Conservation (phyloP, 768 basidiomycete species). For the Sporobolomyces roseus region DNA sequence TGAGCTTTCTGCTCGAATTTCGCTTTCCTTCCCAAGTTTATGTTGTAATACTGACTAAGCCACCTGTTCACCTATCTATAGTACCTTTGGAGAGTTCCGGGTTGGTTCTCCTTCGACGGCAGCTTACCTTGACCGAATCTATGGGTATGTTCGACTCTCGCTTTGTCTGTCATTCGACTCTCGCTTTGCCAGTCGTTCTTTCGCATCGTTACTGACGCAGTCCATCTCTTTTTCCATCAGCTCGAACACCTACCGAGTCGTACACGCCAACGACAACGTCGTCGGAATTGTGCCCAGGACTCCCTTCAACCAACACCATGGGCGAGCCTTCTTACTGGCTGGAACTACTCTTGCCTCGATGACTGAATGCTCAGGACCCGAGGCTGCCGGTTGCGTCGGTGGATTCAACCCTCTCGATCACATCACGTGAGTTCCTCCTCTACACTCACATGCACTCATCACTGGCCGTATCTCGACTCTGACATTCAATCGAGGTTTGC, state of each 20-base stretch:
- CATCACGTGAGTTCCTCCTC: background rate
- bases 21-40: too few relatives aligned
- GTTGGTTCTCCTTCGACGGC: slow-evolving; percentile 2
- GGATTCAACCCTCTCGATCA: slow-evolving; percentile 3
- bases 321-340: slow-evolving; percentile 2
- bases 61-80: background rate
- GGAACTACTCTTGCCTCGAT: background rate
- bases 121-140: background rate
- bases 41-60: too few relatives aligned
- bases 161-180: too few relatives aligned
- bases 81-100: slow-evolving; percentile 15
- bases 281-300: background rate
- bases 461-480: background rate
- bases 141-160: too few relatives aligned
- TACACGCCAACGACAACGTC: slow-evolving; percentile 1
- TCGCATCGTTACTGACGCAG: too few relatives aligned
- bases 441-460: too few relatives aligned
- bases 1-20: background rate
- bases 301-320: background rate
- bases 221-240: too few relatives aligned
- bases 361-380: background rate
- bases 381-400: background rate
- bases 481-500: too few relatives aligned
- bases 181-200: too few relatives aligned
- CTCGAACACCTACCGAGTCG: slow-evolving; percentile 7